Base-by-base conservation (phyloP, 805 yeast species). In the Candida peoriensis region DNA sequence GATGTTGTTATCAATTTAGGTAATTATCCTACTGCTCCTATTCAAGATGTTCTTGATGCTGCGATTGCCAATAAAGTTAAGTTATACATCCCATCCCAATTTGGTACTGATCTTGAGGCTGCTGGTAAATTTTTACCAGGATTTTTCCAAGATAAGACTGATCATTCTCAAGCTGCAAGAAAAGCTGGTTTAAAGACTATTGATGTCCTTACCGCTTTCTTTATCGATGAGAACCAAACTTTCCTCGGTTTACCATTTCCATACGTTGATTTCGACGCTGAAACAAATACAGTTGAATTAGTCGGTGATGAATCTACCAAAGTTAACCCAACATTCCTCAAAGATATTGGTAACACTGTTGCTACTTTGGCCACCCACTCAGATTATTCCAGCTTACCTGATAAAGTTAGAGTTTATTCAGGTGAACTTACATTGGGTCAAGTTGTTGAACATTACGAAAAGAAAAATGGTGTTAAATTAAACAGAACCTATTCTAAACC, bases 21-120 rank as follows among this genome's bases (percentile, higher is more conserved):
- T 27, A 54, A 63, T n/a, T 18, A 41, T 19, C 47, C 50, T 15
- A 38, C 54, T 10, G 44, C 44, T 20, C 63, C 69, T 7, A 49
- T 47, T 13, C 65, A 57, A 21, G 57, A 44, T 1, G 41, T 58
- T n/a, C 38, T 68, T 22, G 72, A 69, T 31, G 65, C 70, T 7
- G 67, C 68, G 3, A 50, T 52, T 8, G 55, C 48, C 20, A 63
- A 61, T 33, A 67, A 69, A 42, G 74, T 76, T 32, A 68, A 70
- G 48, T 49, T 74, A 22, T 77, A 65, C 57, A 68, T 76, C 43
- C 81, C 82, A 21, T 70, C 80, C 3, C 82, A 76, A 46, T 78
- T 72, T 46, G 87, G 85, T 26, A 46, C 62, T 16, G 76, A 74
- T 35, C 32, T 66, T 13, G 50, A 43, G 3, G 57, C 49, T 8